These are phyloP conservation scores for Curvularia hawaiiensis DNA, from an alignment of 2,329 filamentous ascomycete species.

Conservation along the genomic window DNA sequence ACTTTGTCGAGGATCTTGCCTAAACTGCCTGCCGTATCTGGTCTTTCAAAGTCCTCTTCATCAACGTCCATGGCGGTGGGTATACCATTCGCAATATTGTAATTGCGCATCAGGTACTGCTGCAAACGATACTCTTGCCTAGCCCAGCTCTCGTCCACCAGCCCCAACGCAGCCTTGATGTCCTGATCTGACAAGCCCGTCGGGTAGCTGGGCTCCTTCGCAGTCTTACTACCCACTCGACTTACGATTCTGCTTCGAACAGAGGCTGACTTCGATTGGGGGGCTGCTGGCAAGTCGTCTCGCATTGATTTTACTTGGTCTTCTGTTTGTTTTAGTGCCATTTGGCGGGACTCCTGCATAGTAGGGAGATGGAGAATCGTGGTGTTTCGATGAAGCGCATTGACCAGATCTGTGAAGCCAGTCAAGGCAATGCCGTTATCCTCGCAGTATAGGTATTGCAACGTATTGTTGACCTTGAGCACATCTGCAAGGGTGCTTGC, in stretches of 20 bases:
- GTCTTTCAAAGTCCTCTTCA: conserved; percentile 54
- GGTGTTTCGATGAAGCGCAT: conserved; percentile 69
- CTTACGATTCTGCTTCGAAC: conserved; percentile 43
- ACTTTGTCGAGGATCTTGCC: conserved; percentile 52
- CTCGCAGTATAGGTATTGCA: conserved; percentile 71
- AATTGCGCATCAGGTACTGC: conserved; percentile 55
- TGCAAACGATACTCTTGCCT: conserved; percentile 54
- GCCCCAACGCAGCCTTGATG: conserved; percentile 54
- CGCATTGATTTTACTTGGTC: conserved; percentile 61
- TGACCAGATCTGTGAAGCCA: conserved; percentile 71
- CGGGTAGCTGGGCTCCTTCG: conserved; percentile 32
- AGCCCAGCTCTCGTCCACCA: conserved; percentile 57
- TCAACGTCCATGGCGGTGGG: conserved; percentile 52
- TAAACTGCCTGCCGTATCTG: conserved; percentile 48
- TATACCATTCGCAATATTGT: conserved; percentile 52
- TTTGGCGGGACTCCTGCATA: conserved; percentile 66
- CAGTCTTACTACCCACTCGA: conserved; percentile 35
- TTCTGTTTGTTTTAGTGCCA: conserved; percentile 65
- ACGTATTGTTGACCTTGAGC: conserved; percentile 65
- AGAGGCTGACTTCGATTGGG: conserved; percentile 39
- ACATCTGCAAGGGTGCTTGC: conserved; percentile 73
- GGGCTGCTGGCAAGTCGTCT: conserved; percentile 41
- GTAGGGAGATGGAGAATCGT: conserved; percentile 65
- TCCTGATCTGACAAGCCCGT: conserved; percentile 53
- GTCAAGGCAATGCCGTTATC: conserved; percentile 75